Evolutionary conservation across 2,329 filamentous ascomycete species (phyloP).

Genomic region (Penicillium olsonii): DNA sequence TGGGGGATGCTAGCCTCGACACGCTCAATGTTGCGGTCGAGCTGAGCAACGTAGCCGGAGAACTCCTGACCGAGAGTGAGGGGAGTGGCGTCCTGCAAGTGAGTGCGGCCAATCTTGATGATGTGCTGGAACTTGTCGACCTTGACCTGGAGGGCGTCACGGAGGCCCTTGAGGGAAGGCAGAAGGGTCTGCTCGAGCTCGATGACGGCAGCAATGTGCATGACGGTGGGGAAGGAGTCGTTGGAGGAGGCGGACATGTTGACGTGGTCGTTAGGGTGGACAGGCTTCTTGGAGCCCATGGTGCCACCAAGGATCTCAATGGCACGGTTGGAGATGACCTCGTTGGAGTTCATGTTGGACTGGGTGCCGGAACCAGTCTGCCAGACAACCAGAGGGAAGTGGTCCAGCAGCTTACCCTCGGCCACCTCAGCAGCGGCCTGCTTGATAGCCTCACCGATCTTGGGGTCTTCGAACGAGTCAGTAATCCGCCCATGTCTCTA

Average conservation of each 20-base stretch:
- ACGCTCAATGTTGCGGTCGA: constrained; percentile 86
- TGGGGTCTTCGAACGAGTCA: constrained; percentile 66
- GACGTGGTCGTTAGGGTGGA: constrained; percentile 99
- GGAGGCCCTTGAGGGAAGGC: constrained; percentile 78
- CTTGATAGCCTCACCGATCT: constrained; percentile 88
- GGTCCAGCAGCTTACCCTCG: constrained; percentile 87
- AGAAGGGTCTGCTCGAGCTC: constrained; percentile 86
- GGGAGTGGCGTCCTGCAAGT: constrained; percentile 95
- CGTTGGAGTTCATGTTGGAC: constrained; percentile 99
- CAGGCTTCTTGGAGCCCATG: constrained; percentile 96
- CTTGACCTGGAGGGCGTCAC: constrained; percentile 83
- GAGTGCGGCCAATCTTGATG: constrained; percentile 98
- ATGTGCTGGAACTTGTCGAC: constrained; percentile 86
- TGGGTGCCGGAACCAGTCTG: constrained; percentile 98
- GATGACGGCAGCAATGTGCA: constrained; percentile 97
- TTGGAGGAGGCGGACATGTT: constrained; percentile 99
- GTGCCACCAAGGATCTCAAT: constrained; percentile 94
- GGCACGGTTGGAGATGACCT: constrained; percentile 98
- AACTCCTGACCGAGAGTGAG: constrained; percentile 96
- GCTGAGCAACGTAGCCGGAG: constrained; percentile 93
- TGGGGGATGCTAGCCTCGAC: constrained; percentile 81
- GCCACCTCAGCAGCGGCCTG: constrained; percentile 93
- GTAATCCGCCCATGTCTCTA: constrained; percentile 1
- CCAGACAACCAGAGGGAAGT: constrained; percentile 99
- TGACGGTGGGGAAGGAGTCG: constrained; percentile 98